Base-by-base conservation (phyloP, 176 grass and related monocot genomes). In the Cymbopogon citratus region DNA sequence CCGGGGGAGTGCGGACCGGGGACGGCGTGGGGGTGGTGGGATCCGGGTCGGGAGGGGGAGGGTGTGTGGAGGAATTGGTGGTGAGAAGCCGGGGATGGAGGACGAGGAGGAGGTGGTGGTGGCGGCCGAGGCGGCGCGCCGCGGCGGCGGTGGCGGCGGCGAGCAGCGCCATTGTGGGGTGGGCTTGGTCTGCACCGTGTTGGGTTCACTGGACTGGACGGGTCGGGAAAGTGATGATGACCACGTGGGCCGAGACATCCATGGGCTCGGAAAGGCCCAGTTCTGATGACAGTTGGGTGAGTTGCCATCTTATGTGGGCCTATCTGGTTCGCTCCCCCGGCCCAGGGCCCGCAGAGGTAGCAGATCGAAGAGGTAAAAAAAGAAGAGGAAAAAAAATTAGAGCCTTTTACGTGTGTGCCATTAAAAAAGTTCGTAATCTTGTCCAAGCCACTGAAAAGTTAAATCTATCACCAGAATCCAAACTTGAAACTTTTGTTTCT, bases 1-100 rank as follows among this genome's bases (percentile, higher is more conserved):
- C 92, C 75, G 92, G 76, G 16, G 82, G 95, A 10, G 87, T 31
- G 67, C 79, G 88, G n/a, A 83, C 66, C 3, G 88, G 92, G 36
- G 15, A 89, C 7, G 29, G 49, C 13, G 34, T 45, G 2, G 46
- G 31, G 1, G 14, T 16, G 49, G 34, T 12, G 74, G 43, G 64
- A 16, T 85, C 71, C 0, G 39, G 25, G 24, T 9, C 27, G 9
- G 21, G 34, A n/a, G 61, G 26, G 57, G 59, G 31, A 9, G 63
- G 84, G 45, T 35, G 19, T 12, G 67, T 2, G 72, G 71, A 36
- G 11, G 46, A 16, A 21, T 56, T 59, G 25, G 31, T 64, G 14
- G 24, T 25, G 40, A 90, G 69, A 41, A 19, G 29, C 54, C 40
- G 48, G 25, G 46, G 31, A 11, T 27, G 41, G 76, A 81, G 26